Conservation (phyloP, 345 rosid genomes). For the Arabidopsis arenosa region DNA sequence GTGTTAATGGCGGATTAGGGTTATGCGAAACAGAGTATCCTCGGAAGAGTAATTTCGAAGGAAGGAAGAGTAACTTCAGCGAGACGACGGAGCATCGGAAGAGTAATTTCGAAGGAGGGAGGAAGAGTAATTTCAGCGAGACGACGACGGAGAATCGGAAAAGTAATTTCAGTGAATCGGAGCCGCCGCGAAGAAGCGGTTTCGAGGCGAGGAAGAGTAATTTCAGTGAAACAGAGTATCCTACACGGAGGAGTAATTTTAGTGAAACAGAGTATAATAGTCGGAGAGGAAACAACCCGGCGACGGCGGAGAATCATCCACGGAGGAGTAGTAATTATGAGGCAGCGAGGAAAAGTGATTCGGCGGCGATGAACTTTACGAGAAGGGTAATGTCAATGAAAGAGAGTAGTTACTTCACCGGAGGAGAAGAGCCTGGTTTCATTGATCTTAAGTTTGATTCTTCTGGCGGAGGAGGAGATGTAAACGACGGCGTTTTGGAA, state of each 20-base stretch:
- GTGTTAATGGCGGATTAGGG: slow-evolving; percentile 70
- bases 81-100: slow-evolving; percentile 67
- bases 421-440: slow-evolving; percentile 81
- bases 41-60: slow-evolving; percentile 74
- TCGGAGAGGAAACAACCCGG: slow-evolving; percentile 50
- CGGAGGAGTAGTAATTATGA: slow-evolving; percentile 59
- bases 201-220: slow-evolving; percentile 73
- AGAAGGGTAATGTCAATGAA: slow-evolving; percentile 74
- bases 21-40: slow-evolving; percentile 64
- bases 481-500: slow-evolving; percentile 45
- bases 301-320: slow-evolving; percentile 21
- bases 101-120: slow-evolving; percentile 66
- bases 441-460: slow-evolving; percentile 88
- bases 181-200: slow-evolving; percentile 57
- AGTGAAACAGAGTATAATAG: slow-evolving; percentile 51
- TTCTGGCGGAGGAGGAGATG: slow-evolving; percentile 59
- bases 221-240: slow-evolving; percentile 69
- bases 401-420: slow-evolving; percentile 72
- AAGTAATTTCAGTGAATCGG: slow-evolving; percentile 74
- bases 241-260: slow-evolving; percentile 43
- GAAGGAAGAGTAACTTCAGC: slow-evolving; percentile 46
- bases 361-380: slow-evolving; percentile 44
- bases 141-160: slow-evolving; percentile 55
- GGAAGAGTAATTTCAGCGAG: slow-evolving; percentile 49
- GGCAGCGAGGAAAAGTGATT: slow-evolving; percentile 46